These are phyloP conservation scores for Vitis rupestris DNA, from an alignment of 164 flowering plant genomes.

Conservation along the genomic window DNA sequence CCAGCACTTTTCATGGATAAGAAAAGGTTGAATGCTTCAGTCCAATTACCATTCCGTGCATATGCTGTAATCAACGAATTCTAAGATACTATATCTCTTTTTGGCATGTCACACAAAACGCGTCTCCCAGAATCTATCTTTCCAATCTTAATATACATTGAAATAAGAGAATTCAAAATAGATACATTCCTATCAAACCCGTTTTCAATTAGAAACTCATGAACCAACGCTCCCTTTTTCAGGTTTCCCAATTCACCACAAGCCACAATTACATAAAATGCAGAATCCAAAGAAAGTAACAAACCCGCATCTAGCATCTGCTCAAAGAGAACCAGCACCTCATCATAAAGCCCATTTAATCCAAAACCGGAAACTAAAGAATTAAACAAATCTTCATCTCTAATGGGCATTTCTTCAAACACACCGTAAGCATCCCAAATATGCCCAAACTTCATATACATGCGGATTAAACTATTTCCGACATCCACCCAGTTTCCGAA, in stretches of 20 bases:
- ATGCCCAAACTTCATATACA: conserved; percentile 23
- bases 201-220: conserved; percentile 19
- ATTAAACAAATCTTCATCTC: conserved; percentile 22
- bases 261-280: conserved; percentile 4
- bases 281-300: conserved; percentile 14
- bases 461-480: conserved; percentile 11
- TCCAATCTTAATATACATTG: conserved; percentile 33
- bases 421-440: conserved; percentile 15
- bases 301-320: conserved; percentile 21
- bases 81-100: conserved; percentile 42
- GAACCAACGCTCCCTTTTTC: conserved; percentile 22
- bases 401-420: conserved; percentile 32
- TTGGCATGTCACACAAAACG: conserved; percentile 25
- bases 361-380: conserved; percentile 26
- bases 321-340: conserved; percentile 19
- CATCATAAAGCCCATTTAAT: background rate
- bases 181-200: conserved; percentile 21
- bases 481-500: conserved; percentile 8
- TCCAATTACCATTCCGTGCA: conserved; percentile 28
- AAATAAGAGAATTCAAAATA: conserved; percentile 7
- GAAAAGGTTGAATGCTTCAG: conserved; percentile 29
- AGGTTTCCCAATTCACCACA: conserved; percentile 31
- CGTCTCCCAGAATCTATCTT: conserved; percentile 27
- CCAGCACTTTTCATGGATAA: conserved; percentile 21
- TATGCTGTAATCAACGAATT: conserved; percentile 36